A percentile compares a stretch with the other conserved stretches of the same genome.
Conservation (phyloP, 345 rosid species). For the Erysimum cheiranthoides region DNA sequence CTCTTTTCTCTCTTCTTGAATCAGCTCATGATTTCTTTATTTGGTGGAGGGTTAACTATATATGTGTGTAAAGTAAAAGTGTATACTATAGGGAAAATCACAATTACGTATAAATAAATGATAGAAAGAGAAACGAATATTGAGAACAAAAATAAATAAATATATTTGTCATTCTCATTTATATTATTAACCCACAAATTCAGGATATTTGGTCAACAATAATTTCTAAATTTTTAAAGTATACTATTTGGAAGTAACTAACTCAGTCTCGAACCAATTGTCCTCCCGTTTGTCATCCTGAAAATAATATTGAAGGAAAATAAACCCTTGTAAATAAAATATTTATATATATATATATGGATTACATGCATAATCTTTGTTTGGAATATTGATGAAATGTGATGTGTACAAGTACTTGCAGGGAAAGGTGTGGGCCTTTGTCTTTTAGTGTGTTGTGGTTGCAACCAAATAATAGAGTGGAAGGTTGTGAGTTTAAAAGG, state of each 20-base stretch:
- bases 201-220: constrained; percentile 36
- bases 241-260: neutral
- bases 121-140: neutral
- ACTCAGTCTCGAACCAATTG: neutral
- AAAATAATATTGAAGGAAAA: neutral
- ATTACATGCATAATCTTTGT: constrained; percentile 35
- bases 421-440: constrained; percentile 29
- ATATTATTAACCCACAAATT: constrained; percentile 29
- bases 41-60: constrained; percentile 17
- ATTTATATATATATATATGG: constrained; percentile 20
- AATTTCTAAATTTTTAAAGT: neutral
- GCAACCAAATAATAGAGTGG: constrained; percentile 44
- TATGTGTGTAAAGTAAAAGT: constrained; percentile 20
- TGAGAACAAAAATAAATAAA: neutral
- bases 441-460: constrained; percentile 37
- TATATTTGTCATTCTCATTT: constrained; percentile 7
- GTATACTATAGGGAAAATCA: constrained; percentile 13
- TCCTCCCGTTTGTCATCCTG: constrained; percentile 16
- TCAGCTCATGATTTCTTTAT: constrained; percentile 22
- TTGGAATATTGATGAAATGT: constrained; percentile 41
- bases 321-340: neutral
- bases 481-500: constrained; percentile 35
- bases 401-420: constrained; percentile 40
- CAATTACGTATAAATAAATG: constrained; percentile 5
- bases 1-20: neutral